A percentile compares a stretch with the other conserved stretches of the same genome.
These are phyloP conservation scores for Hyaloscypha bicolor DNA, from an alignment of 495 filamentous ascomycete genomes.

Conservation along the genomic window DNA sequence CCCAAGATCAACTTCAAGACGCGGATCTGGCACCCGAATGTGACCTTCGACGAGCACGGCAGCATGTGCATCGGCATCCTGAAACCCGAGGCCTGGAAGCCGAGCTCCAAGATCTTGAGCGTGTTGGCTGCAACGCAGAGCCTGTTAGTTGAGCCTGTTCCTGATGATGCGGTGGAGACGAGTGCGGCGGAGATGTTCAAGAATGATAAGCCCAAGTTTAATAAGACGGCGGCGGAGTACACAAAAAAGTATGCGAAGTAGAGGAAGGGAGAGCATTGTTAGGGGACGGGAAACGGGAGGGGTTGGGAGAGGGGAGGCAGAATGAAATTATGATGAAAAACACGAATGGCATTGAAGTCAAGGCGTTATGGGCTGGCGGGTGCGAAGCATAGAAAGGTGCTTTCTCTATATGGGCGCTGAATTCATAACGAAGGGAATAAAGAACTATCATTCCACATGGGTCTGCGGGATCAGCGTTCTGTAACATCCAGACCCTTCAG, in stretches of 20 bases:
- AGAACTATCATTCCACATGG: not conserved
- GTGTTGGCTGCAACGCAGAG: conserved; percentile 80
- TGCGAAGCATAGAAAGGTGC: not conserved
- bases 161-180: conserved; percentile 91
- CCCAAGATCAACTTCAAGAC: conserved; percentile 85
- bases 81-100: conserved; percentile 93
- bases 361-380: conserved; percentile 6
- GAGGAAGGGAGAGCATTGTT: not conserved
- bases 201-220: conserved; percentile 70
- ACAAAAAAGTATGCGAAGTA: conserved; percentile 63
- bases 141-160: conserved; percentile 83
- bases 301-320: not conserved
- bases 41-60: conserved; percentile 88
- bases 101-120: conserved; percentile 70
- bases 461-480: no score
- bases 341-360: not conserved
- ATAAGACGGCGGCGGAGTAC: conserved; percentile 83
- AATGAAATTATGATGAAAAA: not conserved
- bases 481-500: no score
- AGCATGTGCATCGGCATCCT: conserved; percentile 91
- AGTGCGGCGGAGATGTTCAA: conserved; percentile 86
- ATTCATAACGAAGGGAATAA: not conserved
- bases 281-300: conserved; percentile 1
- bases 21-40: conserved; percentile 98
- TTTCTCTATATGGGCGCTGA: not conserved